Evolutionary conservation across 2,329 filamentous ascomycete species (phyloP).

Genomic region (Phaeosphaeria sp.): DNA sequence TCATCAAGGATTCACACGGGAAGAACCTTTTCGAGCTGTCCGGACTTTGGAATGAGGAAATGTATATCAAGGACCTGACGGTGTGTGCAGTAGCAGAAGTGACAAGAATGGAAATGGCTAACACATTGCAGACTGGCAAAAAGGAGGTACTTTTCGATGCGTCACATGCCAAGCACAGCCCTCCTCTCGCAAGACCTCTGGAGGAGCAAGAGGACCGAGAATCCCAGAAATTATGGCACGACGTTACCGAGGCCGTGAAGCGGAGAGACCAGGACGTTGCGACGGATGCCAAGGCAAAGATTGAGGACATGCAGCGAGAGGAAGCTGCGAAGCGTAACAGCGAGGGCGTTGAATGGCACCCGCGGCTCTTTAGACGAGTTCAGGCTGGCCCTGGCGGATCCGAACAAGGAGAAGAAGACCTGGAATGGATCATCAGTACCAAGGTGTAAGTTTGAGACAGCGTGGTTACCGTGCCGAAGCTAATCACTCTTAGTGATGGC

Average conservation of each 20-base stretch:
- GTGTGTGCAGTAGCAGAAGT: conserved; percentile 55
- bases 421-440: conserved; percentile 95
- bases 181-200: conserved; percentile 75
- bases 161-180: conserved; percentile 74
- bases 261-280: conserved; percentile 85
- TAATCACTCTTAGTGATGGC: conserved; percentile 55
- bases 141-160: conserved; percentile 92
- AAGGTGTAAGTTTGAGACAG: conserved; percentile 67
- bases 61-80: conserved; percentile 84
- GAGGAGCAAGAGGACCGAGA: conserved; percentile 89
- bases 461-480: not conserved
- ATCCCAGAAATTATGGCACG: conserved; percentile 85
- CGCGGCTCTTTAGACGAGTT: conserved; percentile 81
- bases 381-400: conserved; percentile 71
- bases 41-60: conserved; percentile 92
- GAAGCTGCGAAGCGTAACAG: conserved; percentile 82
- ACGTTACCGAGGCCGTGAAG: conserved; percentile 81
- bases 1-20: conserved; percentile 85
- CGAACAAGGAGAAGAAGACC: conserved; percentile 83
- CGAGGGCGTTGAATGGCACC: conserved; percentile 84
- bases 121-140: conserved; percentile 74
- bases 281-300: conserved; percentile 94
- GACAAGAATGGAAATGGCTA: conserved; percentile 1
- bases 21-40: conserved; percentile 88
- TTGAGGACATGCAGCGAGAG: conserved; percentile 90